Evolutionary conservation across 768 basidiomycete species (phyloP).

Genomic region (Trametes villosa): DNA sequence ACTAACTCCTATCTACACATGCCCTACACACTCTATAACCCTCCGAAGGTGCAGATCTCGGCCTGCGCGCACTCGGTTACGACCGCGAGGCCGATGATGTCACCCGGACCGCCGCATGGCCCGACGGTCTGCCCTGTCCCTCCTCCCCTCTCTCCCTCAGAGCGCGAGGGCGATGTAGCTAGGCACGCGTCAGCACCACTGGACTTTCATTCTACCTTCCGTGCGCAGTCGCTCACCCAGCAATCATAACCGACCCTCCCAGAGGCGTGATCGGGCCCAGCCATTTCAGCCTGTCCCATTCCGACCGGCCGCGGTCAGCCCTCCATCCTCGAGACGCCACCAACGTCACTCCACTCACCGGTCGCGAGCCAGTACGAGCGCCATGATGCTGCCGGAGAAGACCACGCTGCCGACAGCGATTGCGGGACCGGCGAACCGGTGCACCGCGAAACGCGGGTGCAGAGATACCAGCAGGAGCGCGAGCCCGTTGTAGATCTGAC

Average conservation of each 20-base stretch:
- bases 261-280: slow-evolving; percentile 71
- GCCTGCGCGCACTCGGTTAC: background rate
- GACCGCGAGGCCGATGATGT: slow-evolving; percentile 9
- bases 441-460: slow-evolving; percentile 61
- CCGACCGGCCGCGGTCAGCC: background rate
- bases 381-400: slow-evolving; percentile 68
- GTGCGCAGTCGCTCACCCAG: slow-evolving; percentile 52
- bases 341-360: slow-evolving; percentile 36
- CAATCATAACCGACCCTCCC: slow-evolving; percentile 66
- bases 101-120: background rate
- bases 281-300: slow-evolving; percentile 44
- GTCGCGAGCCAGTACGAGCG: slow-evolving; percentile 53
- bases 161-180: slow-evolving; percentile 60
- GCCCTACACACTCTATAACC: too few relatives aligned
- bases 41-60: too few relatives aligned
- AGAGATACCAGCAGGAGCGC: slow-evolving; percentile 63
- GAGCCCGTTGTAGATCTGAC: slow-evolving; percentile 71
- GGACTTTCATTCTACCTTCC: background rate
- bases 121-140: background rate
- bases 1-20: too few relatives aligned
- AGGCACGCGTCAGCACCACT: slow-evolving; percentile 6
- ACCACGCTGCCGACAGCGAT: slow-evolving; percentile 58
- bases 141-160: slow-evolving; percentile 27
- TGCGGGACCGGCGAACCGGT: slow-evolving; percentile 70
- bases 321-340: slow-evolving; percentile 1